phyloP scores from a whole-genome alignment of 2,329 filamentous ascomycete species.

The Sporothrix sp. region DNA sequence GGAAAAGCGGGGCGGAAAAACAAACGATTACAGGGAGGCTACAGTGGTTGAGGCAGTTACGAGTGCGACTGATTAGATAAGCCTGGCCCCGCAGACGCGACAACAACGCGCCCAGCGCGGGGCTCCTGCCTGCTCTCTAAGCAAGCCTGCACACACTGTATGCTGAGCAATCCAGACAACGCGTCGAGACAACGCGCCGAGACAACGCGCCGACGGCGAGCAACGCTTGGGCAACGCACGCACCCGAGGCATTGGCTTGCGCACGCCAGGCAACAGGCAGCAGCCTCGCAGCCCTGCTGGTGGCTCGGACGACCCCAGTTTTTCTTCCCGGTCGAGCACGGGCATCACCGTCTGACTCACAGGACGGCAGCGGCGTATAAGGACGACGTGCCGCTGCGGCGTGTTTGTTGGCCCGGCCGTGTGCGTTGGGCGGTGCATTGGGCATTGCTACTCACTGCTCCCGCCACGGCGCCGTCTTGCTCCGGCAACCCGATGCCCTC shows the following conservation, averaged over 20 bases:
- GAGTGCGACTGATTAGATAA: too few species aligned
- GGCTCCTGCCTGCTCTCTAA: not conserved
- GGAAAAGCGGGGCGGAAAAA: conserved; percentile 16
- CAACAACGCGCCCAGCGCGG: conserved; percentile 8
- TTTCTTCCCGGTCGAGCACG: not conserved
- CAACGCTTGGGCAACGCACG: not conserved
- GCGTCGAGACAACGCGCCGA: not conserved
- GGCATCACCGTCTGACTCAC: not conserved
- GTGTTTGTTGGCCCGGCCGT: conserved; percentile 4
- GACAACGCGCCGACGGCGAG: not conserved
- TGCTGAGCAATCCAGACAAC: conserved; percentile 1
- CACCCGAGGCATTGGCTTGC: not conserved
- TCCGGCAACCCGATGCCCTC: conserved; percentile 9
- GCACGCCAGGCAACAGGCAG: conserved; percentile 8
- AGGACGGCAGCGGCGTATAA: not conserved
- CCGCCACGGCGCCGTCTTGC: conserved; percentile 4
- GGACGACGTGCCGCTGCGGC: too few species aligned
- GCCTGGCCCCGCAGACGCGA: conserved; percentile 12
- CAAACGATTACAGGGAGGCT: too few species aligned
- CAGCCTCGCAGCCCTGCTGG: not conserved
- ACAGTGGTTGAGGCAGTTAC: too few species aligned
- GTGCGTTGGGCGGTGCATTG: too few species aligned
- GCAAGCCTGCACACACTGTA: conserved; percentile 9
- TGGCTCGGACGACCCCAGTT: not conserved
- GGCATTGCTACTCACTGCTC: not conserved